These are phyloP conservation scores for Histomonas meleagridis DNA, from an alignment of 208 protist species.

Conservation along the genomic window DNA sequence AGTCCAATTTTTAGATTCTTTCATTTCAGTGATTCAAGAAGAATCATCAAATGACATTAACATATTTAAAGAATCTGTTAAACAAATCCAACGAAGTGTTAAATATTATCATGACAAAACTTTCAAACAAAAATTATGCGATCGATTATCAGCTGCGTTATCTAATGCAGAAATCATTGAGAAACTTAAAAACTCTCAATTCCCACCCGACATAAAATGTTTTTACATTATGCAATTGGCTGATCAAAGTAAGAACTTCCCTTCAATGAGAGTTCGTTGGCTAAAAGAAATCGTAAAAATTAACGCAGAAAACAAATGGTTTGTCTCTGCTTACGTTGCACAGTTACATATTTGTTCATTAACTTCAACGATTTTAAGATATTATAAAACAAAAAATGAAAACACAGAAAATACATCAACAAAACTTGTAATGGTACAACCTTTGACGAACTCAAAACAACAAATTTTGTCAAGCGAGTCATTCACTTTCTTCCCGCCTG, in stretches of 20 bases:
- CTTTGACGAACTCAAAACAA: too few species aligned
- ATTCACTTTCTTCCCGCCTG: neutral
- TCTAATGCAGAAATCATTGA: neutral
- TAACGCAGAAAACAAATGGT: neutral
- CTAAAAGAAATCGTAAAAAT: neutral
- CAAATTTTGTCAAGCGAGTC: neutral
- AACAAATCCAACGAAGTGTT: neutral
- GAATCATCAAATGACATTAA: neutral
- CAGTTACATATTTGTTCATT: neutral
- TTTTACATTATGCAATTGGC: conserved; percentile 19
- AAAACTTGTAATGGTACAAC: too few species aligned
- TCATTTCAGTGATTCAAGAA: neutral
- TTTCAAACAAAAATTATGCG: neutral
- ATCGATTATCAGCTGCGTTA: neutral
- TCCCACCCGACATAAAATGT: neutral
- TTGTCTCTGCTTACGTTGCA: neutral
- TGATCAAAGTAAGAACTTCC: neutral
- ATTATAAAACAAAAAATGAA: neutral
- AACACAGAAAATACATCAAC: neutral
- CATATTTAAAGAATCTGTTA: neutral
- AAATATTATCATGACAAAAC: neutral
- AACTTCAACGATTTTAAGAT: neutral
- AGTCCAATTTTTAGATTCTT: neutral
- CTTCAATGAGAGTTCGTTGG: conserved; percentile 8
- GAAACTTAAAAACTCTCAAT: neutral